These are phyloP conservation scores for Saccharum spontaneum DNA, from an alignment of 176 grass and related monocot species.

Conservation along the genomic window DNA sequence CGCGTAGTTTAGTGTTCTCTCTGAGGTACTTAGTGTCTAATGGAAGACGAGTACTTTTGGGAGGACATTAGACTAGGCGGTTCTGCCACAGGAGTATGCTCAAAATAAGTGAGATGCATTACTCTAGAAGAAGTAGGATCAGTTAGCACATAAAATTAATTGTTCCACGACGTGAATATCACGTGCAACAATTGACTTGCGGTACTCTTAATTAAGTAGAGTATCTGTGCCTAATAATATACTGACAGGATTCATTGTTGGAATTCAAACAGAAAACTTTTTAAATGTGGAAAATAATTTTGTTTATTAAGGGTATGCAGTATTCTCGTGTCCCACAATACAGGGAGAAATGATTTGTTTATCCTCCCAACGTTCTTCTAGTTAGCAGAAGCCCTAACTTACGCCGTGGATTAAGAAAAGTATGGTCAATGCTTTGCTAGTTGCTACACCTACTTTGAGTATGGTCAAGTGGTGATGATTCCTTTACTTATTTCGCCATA, in stretches of 20 bases:
- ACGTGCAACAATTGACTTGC: background rate
- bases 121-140: too few species aligned
- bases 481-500: background rate
- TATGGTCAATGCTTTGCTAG: conserved; percentile 11
- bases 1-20: too few species aligned
- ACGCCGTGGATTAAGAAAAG: background rate
- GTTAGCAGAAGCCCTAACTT: background rate
- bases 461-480: background rate
- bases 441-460: background rate
- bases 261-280: background rate
- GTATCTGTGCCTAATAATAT: background rate
- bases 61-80: too few species aligned
- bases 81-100: too few species aligned
- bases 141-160: too few species aligned
- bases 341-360: background rate
- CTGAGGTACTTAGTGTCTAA: too few species aligned
- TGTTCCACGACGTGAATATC: background rate
- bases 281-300: background rate
- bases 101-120: too few species aligned
- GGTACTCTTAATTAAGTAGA: background rate
- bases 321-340: conserved; percentile 9
- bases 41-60: too few species aligned
- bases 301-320: background rate
- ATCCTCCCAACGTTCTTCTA: background rate
- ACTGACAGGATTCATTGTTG: background rate